Percentiles rank a stretch among this genome's conserved stretches.
Conservation (phyloP, 2,329 filamentous ascomycete species). For the Aureobasidium pullulans region DNA sequence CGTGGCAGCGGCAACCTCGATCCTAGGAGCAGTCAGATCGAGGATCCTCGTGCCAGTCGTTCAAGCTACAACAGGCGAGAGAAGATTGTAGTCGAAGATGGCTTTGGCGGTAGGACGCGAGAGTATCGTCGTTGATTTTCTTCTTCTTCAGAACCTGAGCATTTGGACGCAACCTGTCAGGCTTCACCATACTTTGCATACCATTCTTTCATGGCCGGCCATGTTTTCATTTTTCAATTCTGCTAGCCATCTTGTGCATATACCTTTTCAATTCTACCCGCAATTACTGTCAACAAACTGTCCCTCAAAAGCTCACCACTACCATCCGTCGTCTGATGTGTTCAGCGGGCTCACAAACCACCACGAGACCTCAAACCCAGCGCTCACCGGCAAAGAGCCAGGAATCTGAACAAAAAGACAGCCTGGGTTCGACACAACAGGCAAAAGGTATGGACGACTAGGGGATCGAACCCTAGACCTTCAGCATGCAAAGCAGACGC, state of each 20-base stretch:
- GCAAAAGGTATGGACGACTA: too few relatives aligned
- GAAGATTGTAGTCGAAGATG: constrained; percentile 17
- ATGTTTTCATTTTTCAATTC: background rate
- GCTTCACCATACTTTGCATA: background rate
- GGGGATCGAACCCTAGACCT: too few relatives aligned
- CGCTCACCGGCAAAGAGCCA: too few relatives aligned
- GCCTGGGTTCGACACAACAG: too few relatives aligned
- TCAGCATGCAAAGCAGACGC: too few relatives aligned
- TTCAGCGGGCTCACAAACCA: too few relatives aligned
- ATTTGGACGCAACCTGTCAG: background rate
- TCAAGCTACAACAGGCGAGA: constrained; percentile 18
- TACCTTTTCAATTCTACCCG: background rate
- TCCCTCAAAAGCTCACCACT: too few relatives aligned
- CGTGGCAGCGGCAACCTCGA: constrained; percentile 17
- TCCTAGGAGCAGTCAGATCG: constrained; percentile 18
- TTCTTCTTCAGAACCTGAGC: background rate
- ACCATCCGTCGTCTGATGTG: too few relatives aligned
- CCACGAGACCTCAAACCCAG: too few relatives aligned
- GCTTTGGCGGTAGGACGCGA: constrained; percentile 14
- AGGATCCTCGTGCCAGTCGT: constrained; percentile 20
- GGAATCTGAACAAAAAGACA: too few relatives aligned
- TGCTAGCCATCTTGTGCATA: background rate
- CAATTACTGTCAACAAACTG: too few relatives aligned
- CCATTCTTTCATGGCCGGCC: background rate
- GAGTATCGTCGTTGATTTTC: constrained; percentile 7